Evolutionary conservation across 805 yeast species (phyloP).

Genomic region (Wickerhamiella shivajii): DNA sequence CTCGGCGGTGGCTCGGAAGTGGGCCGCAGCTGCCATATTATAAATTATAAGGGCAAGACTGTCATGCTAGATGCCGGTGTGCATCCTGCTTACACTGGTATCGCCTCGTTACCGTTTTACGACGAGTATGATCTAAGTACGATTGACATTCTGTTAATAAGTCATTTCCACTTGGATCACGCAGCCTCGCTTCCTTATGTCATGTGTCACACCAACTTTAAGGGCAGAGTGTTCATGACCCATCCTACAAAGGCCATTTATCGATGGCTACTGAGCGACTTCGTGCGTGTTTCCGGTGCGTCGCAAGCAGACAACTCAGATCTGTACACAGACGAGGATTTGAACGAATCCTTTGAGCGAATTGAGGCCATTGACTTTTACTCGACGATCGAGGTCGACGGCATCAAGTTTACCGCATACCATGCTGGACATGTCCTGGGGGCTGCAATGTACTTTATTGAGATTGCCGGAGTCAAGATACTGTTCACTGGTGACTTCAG

Average conservation of each 20-base stretch:
- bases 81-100: constrained; percentile 87
- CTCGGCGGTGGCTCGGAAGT: constrained; percentile 98
- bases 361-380: constrained; percentile 94
- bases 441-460: constrained; percentile 94
- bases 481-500: constrained; percentile 95
- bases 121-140: constrained; percentile 86
- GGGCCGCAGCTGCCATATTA: constrained; percentile 88
- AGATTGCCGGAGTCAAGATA: constrained; percentile 79
- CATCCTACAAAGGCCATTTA: constrained; percentile 98
- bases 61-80: constrained; percentile 97
- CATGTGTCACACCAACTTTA: constrained; percentile 90
- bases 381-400: constrained; percentile 87
- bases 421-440: constrained; percentile 99
- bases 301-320: constrained; percentile 21
- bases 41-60: constrained; percentile 85
- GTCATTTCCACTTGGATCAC: constrained; percentile 95
- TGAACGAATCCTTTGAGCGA: constrained; percentile 69
- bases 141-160: constrained; percentile 72
- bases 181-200: constrained; percentile 97
- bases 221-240: constrained; percentile 96
- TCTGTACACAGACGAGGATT: constrained; percentile 80
- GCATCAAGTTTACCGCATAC: constrained; percentile 89
- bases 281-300: constrained; percentile 69
- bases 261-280: constrained; percentile 88
- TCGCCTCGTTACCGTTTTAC: constrained; percentile 83